Conservation (phyloP, 306 rosid genomes). For the Casuarina equisetifolia region DNA sequence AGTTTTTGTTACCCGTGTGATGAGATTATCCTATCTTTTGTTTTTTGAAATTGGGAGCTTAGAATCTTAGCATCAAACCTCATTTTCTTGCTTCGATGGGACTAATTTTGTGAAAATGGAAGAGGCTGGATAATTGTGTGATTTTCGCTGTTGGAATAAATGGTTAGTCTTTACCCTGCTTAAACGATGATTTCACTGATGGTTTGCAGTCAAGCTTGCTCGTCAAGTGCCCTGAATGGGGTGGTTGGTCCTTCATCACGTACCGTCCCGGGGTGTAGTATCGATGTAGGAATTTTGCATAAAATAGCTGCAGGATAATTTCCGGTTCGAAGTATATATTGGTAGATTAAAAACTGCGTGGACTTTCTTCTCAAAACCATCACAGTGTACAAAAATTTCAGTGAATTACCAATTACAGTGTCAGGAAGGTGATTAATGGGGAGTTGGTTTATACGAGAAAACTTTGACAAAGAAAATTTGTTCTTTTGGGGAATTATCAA, state of each 20-base stretch:
- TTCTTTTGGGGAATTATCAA: background rate
- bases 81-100: background rate
- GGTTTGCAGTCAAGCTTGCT: background rate
- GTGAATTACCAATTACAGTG: background rate
- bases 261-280: background rate
- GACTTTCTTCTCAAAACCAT: background rate
- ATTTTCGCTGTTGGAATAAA: background rate
- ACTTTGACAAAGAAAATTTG: background rate
- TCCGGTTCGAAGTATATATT: background rate
- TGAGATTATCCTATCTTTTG: background rate
- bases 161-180: background rate
- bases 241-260: background rate
- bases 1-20: background rate
- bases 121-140: background rate
- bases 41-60: background rate
- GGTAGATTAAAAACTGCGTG: background rate
- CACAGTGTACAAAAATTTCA: background rate
- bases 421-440: background rate
- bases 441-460: background rate
- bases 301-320: background rate
- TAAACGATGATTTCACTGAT: background rate
- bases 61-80: background rate
- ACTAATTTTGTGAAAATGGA: background rate
- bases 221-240: background rate
- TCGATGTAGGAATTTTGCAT: background rate